Percentiles rank a stretch among this genome's conserved stretches.
Conservation (phyloP, 2,329 filamentous ascomycete species). For the Alternaria burnsii region DNA sequence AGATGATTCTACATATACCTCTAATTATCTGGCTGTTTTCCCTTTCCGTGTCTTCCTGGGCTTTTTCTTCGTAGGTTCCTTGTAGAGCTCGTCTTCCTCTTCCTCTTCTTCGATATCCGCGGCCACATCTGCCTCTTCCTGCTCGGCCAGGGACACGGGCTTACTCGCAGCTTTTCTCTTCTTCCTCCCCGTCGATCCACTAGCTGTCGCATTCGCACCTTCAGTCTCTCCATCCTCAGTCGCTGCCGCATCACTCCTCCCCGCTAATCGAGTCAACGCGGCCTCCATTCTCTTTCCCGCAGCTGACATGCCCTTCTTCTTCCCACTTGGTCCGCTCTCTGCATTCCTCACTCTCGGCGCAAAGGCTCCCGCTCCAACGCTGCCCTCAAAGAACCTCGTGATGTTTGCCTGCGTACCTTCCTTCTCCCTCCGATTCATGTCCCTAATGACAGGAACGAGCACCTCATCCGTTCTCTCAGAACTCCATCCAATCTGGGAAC, state of each 20-base stretch:
- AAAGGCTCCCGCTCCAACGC: conserved; percentile 75
- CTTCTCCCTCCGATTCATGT: conserved; percentile 87
- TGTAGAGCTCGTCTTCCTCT: conserved; percentile 34
- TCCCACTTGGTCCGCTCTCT: conserved; percentile 65
- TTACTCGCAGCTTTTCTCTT: conserved; percentile 33
- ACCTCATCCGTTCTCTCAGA: conserved; percentile 94
- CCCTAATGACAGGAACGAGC: conserved; percentile 90
- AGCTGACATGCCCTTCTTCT: conserved; percentile 40
- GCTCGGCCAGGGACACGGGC: conserved; percentile 17
- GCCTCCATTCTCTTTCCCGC: conserved; percentile 47
- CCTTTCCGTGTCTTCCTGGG: conserved; percentile 25
- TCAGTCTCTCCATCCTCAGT: conserved; percentile 31
- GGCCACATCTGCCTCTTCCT: conserved; percentile 21
- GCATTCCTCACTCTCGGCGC: conserved; percentile 71
- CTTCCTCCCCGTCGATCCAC: conserved; percentile 18
- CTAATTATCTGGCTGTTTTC: conserved; percentile 9
- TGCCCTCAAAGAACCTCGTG: conserved; percentile 86
- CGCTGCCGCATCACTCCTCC: conserved; percentile 33
- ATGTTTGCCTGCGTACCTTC: conserved; percentile 98
- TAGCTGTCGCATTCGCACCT: conserved; percentile 16
- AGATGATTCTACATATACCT: background rate
- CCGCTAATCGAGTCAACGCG: conserved; percentile 42
- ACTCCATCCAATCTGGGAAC: conserved; percentile 91
- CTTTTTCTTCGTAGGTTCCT: conserved; percentile 44
- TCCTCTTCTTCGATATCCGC: conserved; percentile 26